phyloP scores from a whole-genome alignment of 768 basidiomycete species.

The Ramaria sp. region DNA sequence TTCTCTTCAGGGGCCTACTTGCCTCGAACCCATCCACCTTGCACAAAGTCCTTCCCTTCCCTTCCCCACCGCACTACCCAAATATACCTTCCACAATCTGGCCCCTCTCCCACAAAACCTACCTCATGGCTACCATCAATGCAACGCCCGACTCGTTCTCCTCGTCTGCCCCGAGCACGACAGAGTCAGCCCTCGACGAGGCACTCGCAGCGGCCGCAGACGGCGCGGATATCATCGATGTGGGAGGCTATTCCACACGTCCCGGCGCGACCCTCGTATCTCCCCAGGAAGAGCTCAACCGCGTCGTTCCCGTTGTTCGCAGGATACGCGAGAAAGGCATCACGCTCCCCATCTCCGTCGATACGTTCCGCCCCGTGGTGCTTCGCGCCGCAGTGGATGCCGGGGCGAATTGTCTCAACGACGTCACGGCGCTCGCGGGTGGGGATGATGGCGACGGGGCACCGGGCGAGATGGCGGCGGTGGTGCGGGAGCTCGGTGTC shows the following conservation, averaged over 20 bases:
- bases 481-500: constrained; percentile 51
- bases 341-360: constrained; percentile 57
- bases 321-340: constrained; percentile 35
- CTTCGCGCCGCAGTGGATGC: constrained; percentile 63
- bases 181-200: constrained; percentile 30
- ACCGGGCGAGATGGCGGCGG: constrained; percentile 43
- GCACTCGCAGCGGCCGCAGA: constrained; percentile 37
- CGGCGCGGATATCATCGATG: constrained; percentile 74
- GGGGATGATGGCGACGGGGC: constrained; percentile 26
- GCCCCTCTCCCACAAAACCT: constrained; percentile 30
- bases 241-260: constrained; percentile 90
- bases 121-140: constrained; percentile 89
- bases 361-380: constrained; percentile 81
- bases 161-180: constrained; percentile 58
- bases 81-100: constrained; percentile 13
- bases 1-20: constrained; percentile 33
- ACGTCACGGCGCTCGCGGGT: constrained; percentile 69
- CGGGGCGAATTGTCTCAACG: constrained; percentile 91
- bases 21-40: constrained; percentile 30
- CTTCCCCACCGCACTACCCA: constrained; percentile 21
- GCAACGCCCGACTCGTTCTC: constrained; percentile 95
- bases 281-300: constrained; percentile 52
- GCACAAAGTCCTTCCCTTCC: constrained; percentile 67
- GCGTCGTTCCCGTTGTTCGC: constrained; percentile 64
- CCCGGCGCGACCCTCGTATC: constrained; percentile 64